A percentile compares a stretch with the other conserved stretches of the same genome.
Evolutionary conservation across 2,329 filamentous ascomycete genomes (phyloP).

Genomic region (Sarocladiaceae sp.): DNA sequence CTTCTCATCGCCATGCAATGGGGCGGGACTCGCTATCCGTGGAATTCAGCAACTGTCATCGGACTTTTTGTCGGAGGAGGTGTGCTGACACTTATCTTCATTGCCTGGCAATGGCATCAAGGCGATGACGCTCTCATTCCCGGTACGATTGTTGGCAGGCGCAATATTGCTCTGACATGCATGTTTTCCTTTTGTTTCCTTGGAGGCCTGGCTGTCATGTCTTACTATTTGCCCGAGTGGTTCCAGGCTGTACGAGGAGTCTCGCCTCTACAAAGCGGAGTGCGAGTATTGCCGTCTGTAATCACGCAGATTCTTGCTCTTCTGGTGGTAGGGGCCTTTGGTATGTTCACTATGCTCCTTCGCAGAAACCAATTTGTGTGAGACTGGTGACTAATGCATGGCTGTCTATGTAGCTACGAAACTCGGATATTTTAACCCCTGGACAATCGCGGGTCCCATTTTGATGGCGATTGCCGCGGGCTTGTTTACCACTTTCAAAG

Average conservation of each 20-base stretch:
- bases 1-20: constrained; percentile 40
- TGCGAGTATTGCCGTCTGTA: constrained; percentile 1
- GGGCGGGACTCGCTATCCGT: constrained; percentile 34
- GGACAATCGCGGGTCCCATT: constrained; percentile 39
- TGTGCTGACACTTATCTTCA: constrained; percentile 24
- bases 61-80: constrained; percentile 30
- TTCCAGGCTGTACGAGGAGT: constrained; percentile 40
- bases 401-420: constrained; percentile 24
- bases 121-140: constrained; percentile 35
- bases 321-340: too few relatives aligned
- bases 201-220: constrained; percentile 7
- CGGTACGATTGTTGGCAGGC: constrained; percentile 5
- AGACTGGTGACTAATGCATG: too few relatives aligned
- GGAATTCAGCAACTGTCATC: constrained; percentile 30
- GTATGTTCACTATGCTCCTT: too few relatives aligned
- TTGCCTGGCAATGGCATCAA: constrained; percentile 28
- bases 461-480: constrained; percentile 39
- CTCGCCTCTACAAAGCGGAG: neutral
- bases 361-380: too few relatives aligned
- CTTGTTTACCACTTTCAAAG: constrained; percentile 35
- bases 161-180: constrained; percentile 27
- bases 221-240: constrained; percentile 40
- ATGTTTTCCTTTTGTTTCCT: constrained; percentile 28
- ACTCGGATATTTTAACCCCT: constrained; percentile 37
- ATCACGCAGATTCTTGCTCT: neutral